A percentile compares a stretch with the other conserved stretches of the same genome.
phyloP scores from a whole-genome alignment of 108 stramenopile species.

The Nitzschia inconspicua region DNA sequence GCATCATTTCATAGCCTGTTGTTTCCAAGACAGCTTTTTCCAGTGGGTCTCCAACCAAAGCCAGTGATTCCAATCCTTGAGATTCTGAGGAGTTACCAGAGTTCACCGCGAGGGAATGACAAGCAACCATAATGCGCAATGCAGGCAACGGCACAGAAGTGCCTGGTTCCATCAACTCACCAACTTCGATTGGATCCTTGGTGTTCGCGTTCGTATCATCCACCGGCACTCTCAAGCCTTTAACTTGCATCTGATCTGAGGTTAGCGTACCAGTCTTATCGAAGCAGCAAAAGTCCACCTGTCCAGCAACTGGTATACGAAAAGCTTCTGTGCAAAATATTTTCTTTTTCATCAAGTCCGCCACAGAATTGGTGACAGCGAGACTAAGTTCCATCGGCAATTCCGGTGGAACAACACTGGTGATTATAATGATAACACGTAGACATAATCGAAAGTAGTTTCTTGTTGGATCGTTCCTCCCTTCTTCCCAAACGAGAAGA shows the following conservation, averaged over 20 bases:
- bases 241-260: slow-evolving; percentile 85
- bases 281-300: slow-evolving; percentile 91
- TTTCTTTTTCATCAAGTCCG: slow-evolving; percentile 64
- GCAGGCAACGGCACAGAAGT: slow-evolving; percentile 38
- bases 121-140: slow-evolving; percentile 84
- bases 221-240: slow-evolving; percentile 60
- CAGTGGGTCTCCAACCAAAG: slow-evolving; percentile 89
- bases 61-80: neutral
- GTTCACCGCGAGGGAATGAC: slow-evolving; percentile 79
- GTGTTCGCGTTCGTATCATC: neutral
- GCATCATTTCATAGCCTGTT: slow-evolving; percentile 69
- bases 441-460: slow-evolving; percentile 91
- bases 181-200: neutral
- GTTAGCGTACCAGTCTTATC: slow-evolving; percentile 99
- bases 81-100: neutral
- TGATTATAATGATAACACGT: slow-evolving; percentile 96
- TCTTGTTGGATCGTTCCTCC: slow-evolving; percentile 72
- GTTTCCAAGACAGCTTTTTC: slow-evolving; percentile 88
- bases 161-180: slow-evolving; percentile 14
- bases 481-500: slow-evolving; percentile 76
- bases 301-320: slow-evolving; percentile 93
- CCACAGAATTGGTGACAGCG: slow-evolving; percentile 92
- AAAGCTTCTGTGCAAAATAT: slow-evolving; percentile 97
- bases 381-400: slow-evolving; percentile 96
- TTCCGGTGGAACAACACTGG: slow-evolving; percentile 85